Base-by-base conservation (phyloP, 805 yeast genomes). In the Barnettozyma botsteinii region DNA sequence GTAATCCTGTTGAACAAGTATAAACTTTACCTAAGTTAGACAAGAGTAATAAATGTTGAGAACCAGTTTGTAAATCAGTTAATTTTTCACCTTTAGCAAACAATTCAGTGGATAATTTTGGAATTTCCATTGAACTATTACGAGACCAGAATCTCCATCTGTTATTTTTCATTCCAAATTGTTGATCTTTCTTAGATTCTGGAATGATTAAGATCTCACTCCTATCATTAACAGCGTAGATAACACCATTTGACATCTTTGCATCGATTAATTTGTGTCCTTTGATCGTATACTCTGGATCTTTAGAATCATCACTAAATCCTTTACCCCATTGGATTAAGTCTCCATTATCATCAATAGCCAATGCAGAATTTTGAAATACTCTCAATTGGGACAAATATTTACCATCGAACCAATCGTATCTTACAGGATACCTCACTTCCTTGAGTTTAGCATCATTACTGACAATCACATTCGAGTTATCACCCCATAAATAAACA, bases 291-390 rank as follows among this genome's bases (percentile, higher is more conserved):
- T 54, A 41, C 34, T 52, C 41, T 4, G 72, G 70, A 2, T 46
- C 47, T 15, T 19, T 18, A 1, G 49, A 46, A 14, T 65, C 58
- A 13, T 49, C 42, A 31, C 60, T 53, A 39, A 53, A 55, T 1
- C 70, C 73, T 22, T 59, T 52, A n/a, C 79, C 77, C 85, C 89
- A 86, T 55, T 82, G 84, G 40, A 77, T 78, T 24, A 87, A 67
- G 52, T 82, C 74, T 15, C 97, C 98, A 13, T 72, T 73, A 1
- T 69, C 68, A 45, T 79, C 75, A 14, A 86, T 73, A 0, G 87
- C 87, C 5, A 48, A 57, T 1, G 64, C 73, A 24, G 65, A 57
- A 7, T 61, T 59, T 5, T 67, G 69, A 19, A 70, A 65, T 2
- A 86, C 54, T 17, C 68, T 64, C 5, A 89, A 75, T 52, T 77